Conservation (phyloP, 306 rosid species). For the Malus domestica region ASM211411v1 NC_041803.1:50707001-50707500, state of each 20-base stretch:
- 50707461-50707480: conserved; percentile 58
- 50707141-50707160: conserved; percentile 52
- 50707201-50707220: conserved; percentile 51
- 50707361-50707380: conserved; percentile 76
- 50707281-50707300: conserved; percentile 72
- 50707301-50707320: conserved; percentile 81
- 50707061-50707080: conserved; percentile 70
- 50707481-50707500: conserved; percentile 82
- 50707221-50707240: conserved; percentile 61
- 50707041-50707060: conserved; percentile 62
- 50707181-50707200: conserved; percentile 67
- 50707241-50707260: conserved; percentile 68
- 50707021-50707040: conserved; percentile 65
- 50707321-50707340: conserved; percentile 37
- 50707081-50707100: conserved; percentile 56
- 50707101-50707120: conserved; percentile 54
- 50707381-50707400: conserved; percentile 84
- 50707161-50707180: conserved; percentile 82
- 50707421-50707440: conserved; percentile 57
- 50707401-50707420: conserved; percentile 66
- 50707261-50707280: conserved; percentile 58
- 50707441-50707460: conserved; percentile 57
- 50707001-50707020: conserved; percentile 57
- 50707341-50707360: conserved; percentile 86
- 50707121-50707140: conserved; percentile 55